phyloP scores from a whole-genome alignment of 352 stramenopile genomes.

The Phytopythium sindhum region DNA sequence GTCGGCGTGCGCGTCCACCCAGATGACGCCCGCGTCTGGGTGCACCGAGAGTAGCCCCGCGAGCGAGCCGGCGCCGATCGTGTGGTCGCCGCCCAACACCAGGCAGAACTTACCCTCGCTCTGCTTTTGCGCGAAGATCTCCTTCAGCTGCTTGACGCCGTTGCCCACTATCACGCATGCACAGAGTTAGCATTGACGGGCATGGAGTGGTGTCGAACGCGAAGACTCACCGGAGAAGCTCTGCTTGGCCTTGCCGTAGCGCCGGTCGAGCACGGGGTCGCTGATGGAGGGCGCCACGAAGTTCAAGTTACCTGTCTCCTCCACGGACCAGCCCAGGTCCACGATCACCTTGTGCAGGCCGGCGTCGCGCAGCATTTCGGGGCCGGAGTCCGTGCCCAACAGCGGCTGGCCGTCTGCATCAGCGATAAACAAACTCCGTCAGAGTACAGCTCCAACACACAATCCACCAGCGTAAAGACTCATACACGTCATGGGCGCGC shows the following conservation, averaged over 20 bases:
- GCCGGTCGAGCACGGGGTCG: constrained; percentile 65
- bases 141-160: constrained; percentile 71
- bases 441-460: constrained; percentile 1
- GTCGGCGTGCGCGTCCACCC: constrained; percentile 98
- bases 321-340: constrained; percentile 79
- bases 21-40: constrained; percentile 94
- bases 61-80: constrained; percentile 92
- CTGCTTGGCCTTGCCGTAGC: constrained; percentile 73
- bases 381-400: constrained; percentile 72
- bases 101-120: constrained; percentile 92
- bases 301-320: constrained; percentile 80
- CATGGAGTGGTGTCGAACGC: background rate
- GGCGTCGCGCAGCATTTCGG: constrained; percentile 70
- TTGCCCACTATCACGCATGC: constrained; percentile 67
- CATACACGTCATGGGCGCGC: constrained; percentile 86
- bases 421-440: constrained; percentile 1
- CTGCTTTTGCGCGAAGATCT: constrained; percentile 85
- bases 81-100: constrained; percentile 96
- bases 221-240: constrained; percentile 54
- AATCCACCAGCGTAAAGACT: background rate
- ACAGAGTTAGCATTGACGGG: background rate
- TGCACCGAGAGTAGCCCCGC: constrained; percentile 88
- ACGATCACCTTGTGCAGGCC: constrained; percentile 76
- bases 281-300: constrained; percentile 46
- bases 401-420: constrained; percentile 73